These are phyloP conservation scores for Entrophospora sp. DNA, from an alignment of 192 early-diverging fungal genomes.

Conservation along the genomic window DNA sequence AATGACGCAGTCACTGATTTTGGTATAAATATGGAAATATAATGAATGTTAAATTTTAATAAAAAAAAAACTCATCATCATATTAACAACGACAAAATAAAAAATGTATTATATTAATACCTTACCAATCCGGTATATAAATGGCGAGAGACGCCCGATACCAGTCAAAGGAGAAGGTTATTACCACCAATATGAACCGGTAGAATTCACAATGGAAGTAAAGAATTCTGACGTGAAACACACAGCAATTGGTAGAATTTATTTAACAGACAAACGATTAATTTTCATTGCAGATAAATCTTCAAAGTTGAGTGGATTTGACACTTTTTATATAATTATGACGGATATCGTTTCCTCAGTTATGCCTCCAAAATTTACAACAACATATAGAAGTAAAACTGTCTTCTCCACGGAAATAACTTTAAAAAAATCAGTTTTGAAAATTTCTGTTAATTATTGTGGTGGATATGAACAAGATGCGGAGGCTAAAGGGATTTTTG, in stretches of 20 bases:
- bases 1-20: no score
- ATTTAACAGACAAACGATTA: slow-evolving; percentile 1
- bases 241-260: not conserved
- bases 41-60: no score
- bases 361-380: no score
- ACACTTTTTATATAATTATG: not conserved
- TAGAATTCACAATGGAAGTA: not conserved
- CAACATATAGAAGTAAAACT: no score
- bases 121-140: not conserved
- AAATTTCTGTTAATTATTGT: no score
- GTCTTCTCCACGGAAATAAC: no score
- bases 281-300: not conserved
- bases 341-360: slow-evolving; percentile 1
- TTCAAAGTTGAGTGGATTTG: not conserved
- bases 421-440: no score
- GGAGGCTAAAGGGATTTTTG: not conserved
- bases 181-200: not conserved
- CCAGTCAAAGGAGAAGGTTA: not conserved
- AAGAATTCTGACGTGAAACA: not conserved
- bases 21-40: no score
- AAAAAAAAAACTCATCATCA: no score
- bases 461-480: no score
- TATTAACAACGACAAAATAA: no score
- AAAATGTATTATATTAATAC: not conserved
- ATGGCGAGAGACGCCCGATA: not conserved